Evolutionary conservation across 2,329 filamentous ascomycete genomes (phyloP).

Genomic region (Metarhizium anisopliae): DNA sequence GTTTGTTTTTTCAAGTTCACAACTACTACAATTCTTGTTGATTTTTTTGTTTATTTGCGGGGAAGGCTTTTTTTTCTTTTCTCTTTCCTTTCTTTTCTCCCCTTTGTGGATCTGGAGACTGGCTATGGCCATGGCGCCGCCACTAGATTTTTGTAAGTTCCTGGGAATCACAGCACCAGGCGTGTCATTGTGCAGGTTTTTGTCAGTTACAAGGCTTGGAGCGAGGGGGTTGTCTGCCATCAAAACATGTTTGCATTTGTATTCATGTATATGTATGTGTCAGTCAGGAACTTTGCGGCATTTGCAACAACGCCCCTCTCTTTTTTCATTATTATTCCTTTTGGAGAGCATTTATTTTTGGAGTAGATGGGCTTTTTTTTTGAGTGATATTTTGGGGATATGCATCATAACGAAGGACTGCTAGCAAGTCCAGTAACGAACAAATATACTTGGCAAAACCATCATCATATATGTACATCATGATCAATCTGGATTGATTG

Average conservation of each 20-base stretch:
- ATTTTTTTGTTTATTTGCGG: not conserved
- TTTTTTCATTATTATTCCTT: not conserved
- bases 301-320: constrained; percentile 1
- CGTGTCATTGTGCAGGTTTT: not conserved
- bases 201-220: not conserved
- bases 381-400: not conserved
- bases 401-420: not conserved
- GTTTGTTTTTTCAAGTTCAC: too few species aligned
- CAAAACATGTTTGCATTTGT: not conserved
- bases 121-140: not conserved
- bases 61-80: not conserved
- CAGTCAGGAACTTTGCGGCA: constrained; percentile 2
- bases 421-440: not conserved
- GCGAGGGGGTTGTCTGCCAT: not conserved
- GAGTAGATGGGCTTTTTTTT: not conserved
- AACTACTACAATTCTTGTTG: not conserved
- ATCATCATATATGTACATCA: not conserved
- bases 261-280: not conserved
- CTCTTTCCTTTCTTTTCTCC: not conserved
- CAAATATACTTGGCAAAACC: not conserved
- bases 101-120: not conserved
- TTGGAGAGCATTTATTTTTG: not conserved
- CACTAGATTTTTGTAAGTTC: constrained; percentile 2
- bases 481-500: not conserved
- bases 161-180: constrained; percentile 9